Percentiles rank a stretch among this genome's conserved stretches.
Conservation (phyloP, 176 grass and related monocot genomes). For the Zoysia pacifica region DNA sequence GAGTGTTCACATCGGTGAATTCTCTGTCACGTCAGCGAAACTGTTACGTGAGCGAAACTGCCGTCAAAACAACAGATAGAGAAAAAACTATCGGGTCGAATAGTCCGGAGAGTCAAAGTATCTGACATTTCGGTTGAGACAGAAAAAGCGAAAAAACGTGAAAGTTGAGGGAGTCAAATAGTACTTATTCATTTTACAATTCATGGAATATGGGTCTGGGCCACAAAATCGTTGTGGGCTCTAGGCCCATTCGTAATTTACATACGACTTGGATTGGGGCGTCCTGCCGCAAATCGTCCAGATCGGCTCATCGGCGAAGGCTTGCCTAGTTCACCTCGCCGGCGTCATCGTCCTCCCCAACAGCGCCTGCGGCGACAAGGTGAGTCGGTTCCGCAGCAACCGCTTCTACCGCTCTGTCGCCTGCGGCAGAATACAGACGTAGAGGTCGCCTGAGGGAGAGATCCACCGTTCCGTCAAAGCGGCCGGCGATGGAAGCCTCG, state of each 20-base stretch:
- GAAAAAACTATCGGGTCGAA: no score
- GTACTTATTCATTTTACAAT: not conserved
- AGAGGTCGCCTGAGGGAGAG: not conserved
- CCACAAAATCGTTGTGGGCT: not conserved
- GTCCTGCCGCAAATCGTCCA: not conserved
- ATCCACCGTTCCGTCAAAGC: not conserved
- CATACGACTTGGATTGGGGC: not conserved
- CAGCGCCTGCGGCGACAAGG: not conserved
- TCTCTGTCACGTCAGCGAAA: no score
- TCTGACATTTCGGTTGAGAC: no score
- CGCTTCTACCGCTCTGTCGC: not conserved
- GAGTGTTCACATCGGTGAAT: no score
- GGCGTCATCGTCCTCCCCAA: not conserved
- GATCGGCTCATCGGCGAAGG: not conserved
- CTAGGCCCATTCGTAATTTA: not conserved
- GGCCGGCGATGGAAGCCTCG: constrained; percentile 11
- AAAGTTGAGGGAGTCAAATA: no score
- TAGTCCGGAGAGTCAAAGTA: no score
- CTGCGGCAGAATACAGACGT: not conserved
- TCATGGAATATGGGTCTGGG: not conserved
- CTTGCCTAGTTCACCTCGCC: constrained; percentile 1
- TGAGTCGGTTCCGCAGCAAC: not conserved
- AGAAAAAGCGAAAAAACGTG: no score
- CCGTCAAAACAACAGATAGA: no score
- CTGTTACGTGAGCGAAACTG: no score